Evolutionary conservation across 2,329 filamentous ascomycete species (phyloP), one percentile per base, ranked within the genome.

Genomic region (Capronia epimyces): DNA sequence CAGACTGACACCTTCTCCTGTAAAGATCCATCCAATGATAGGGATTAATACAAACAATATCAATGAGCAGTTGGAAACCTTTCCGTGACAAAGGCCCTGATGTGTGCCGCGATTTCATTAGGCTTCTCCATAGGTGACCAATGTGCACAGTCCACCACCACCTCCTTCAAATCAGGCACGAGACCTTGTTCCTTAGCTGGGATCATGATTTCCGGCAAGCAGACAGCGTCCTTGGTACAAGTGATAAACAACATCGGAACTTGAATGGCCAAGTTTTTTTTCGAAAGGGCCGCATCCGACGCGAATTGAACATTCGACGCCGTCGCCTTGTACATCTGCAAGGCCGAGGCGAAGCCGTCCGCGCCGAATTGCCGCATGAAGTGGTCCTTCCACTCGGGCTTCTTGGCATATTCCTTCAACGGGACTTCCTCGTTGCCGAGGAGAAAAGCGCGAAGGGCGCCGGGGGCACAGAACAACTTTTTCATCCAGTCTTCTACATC

Each of bases 401-500:
- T n/a, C 45, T 22, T 39, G 8, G 45, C 45, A 21, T 48, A 48
- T 21, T 22, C 20, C 16, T 48, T 48, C 34, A 48, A 41, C 22
- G 45, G 45, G 6, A 48, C 45, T 5, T 31, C 9, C 36, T 48
- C 22, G 36, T 18, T 16, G 32, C 24, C 36, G 10, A 48, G 34
- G 3, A 48, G 13, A 16, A 29, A 48, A 9, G 21, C 16, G n/a
- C 36, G 20, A 20, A 40, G 27, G 1, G 36, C 45, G 15, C 45
- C 45, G 5, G 21, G 34, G 16, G 18, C 18, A 32, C 45, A 48
- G 45, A 48, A 48, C 45, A 48, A 25, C 36, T 39, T 48, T 7
- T 20, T 41, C 34, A 69, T 63, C 60, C 65, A 67, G 37, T 59
- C 58, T 1, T 55, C 50, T 1, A 58, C 62, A 0, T 64, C 61